These are phyloP conservation scores for Gymnopus androsaceus DNA, from an alignment of 1,284 basidiomycete genomes.

Conservation along the genomic window DNA sequence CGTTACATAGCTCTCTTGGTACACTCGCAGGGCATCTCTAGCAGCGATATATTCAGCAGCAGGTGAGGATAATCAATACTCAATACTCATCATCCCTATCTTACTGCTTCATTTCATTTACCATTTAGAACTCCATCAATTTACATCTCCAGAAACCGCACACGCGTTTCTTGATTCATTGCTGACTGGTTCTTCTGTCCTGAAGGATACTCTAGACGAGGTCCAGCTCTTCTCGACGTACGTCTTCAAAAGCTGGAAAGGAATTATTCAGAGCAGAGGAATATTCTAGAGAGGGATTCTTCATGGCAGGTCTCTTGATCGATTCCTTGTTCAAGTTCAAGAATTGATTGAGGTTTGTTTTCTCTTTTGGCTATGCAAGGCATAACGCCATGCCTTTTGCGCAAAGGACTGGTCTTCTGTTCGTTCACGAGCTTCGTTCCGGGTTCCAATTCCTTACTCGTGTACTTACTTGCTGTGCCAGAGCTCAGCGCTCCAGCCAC, in stretches of 20 bases:
- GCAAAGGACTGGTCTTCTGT: too few relatives aligned
- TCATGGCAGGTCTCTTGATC: too few relatives aligned
- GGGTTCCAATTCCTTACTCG: too few relatives aligned
- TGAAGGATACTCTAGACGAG: slow-evolving; percentile 51
- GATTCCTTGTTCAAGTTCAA: too few relatives aligned
- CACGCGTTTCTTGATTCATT: slow-evolving; percentile 64
- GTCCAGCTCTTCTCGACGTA: slow-evolving; percentile 55
- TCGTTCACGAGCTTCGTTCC: too few relatives aligned
- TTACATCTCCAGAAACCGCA: slow-evolving; percentile 68
- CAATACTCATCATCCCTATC: not conserved
- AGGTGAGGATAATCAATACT: slow-evolving; percentile 34
- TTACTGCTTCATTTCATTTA: not conserved
- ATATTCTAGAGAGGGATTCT: slow-evolving; percentile 39
- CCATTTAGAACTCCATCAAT: slow-evolving; percentile 66
- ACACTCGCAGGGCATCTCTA: slow-evolving; percentile 60
- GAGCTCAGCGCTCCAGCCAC: too few relatives aligned
- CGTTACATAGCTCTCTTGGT: slow-evolving; percentile 62
- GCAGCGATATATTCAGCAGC: slow-evolving; percentile 67
- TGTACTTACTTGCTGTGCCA: too few relatives aligned
- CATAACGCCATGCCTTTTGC: too few relatives aligned
- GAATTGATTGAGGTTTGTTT: too few relatives aligned
- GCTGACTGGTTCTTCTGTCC: slow-evolving; percentile 45
- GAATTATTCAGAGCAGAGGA: slow-evolving; percentile 66
- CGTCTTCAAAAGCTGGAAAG: slow-evolving; percentile 65
- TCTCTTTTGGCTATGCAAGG: too few relatives aligned